phyloP scores from a whole-genome alignment of 176 grass and related monocot species.

The Eremochloa ophiuroides region DNA sequence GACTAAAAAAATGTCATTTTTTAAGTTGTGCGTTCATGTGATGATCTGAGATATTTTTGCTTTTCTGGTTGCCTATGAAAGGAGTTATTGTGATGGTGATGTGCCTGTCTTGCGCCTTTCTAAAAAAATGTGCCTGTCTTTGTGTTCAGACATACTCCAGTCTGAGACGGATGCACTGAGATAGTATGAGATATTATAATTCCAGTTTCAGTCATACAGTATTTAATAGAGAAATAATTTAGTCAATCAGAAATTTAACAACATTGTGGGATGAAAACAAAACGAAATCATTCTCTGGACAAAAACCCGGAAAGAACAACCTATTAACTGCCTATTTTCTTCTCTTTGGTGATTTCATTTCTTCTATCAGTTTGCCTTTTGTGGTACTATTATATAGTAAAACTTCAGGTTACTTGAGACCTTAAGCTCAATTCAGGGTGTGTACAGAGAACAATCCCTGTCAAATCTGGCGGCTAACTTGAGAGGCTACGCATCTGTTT shows the following conservation, averaged over 20 bases:
- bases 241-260: not conserved
- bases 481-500: slow-evolving; percentile 25
- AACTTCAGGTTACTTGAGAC: not conserved
- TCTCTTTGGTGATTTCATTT: not conserved
- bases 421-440: not conserved
- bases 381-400: not conserved
- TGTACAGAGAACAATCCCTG: slow-evolving; percentile 28
- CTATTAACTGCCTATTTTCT: too few relatives aligned
- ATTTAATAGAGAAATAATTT: slow-evolving; percentile 2
- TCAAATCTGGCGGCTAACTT: slow-evolving; percentile 37
- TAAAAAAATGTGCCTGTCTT: too few relatives aligned
- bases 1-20: not conserved
- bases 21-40: not conserved
- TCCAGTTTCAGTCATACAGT: slow-evolving; percentile 16
- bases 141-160: slow-evolving; percentile 16
- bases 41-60: slow-evolving; percentile 38
- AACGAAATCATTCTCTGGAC: not conserved
- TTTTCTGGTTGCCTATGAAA: not conserved
- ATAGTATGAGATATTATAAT: not conserved
- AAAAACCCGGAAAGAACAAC: not conserved
- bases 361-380: not conserved
- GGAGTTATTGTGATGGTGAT: slow-evolving; percentile 34
- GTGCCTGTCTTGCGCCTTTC: slow-evolving; percentile 8
- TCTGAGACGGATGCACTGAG: not conserved
- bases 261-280: not conserved